A percentile compares a stretch with the other conserved stretches of the same genome.
These are phyloP conservation scores for Alloteropsis semialata DNA, from an alignment of 176 grass and related monocot species.

Conservation along the genomic window DNA sequence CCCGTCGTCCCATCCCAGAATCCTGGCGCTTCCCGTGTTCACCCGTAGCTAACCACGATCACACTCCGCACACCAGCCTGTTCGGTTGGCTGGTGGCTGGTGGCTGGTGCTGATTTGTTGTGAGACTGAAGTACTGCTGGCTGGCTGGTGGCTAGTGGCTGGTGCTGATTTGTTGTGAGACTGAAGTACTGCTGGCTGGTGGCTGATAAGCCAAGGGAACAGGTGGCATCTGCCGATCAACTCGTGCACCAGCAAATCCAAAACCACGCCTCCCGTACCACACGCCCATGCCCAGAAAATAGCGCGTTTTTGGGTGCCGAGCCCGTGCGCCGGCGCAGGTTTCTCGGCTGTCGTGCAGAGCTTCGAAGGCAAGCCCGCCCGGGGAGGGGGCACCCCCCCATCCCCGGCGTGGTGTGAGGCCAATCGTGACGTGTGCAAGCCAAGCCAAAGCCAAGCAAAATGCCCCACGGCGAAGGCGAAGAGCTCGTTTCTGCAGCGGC, in stretches of 20 bases:
- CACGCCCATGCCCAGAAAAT: not conserved
- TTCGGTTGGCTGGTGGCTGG: too few relatives aligned
- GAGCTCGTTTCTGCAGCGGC: too few relatives aligned
- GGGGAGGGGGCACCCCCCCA: not conserved
- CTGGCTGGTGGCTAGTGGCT: too few relatives aligned
- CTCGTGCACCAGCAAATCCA: not conserved
- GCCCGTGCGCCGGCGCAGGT: not conserved
- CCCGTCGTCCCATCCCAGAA: not conserved
- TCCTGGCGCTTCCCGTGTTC: not conserved
- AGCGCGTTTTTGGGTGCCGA: not conserved
- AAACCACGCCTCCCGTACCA: not conserved
- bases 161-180: too few relatives aligned
- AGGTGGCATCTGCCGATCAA: not conserved
- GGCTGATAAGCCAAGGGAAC: too few relatives aligned
- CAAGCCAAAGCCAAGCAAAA: not conserved
- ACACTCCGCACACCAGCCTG: too few relatives aligned
- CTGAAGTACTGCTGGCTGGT: too few relatives aligned
- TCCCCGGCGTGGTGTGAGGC: not conserved
- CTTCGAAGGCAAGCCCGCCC: not conserved
- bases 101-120: too few relatives aligned
- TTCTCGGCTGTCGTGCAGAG: not conserved
- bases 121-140: too few relatives aligned
- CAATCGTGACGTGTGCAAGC: not conserved
- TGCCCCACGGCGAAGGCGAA: too few relatives aligned
- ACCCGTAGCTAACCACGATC: not conserved